Evolutionary conservation across 2,329 filamentous ascomycete species (phyloP), one percentile per base, ranked within the genome.

Genomic region (Aspergillus intermedius): DNA sequence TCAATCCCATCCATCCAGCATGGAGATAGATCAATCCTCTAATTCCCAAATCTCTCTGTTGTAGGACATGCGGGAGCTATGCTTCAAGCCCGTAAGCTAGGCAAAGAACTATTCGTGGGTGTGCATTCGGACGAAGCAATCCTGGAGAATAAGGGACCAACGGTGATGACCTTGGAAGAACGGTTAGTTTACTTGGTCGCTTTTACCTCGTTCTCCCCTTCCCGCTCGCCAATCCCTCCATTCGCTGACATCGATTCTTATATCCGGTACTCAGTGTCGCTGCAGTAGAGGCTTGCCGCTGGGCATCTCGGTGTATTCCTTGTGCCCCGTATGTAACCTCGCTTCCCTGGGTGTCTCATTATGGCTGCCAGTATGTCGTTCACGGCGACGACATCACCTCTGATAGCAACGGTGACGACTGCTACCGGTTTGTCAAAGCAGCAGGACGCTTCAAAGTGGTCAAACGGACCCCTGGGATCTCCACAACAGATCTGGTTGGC

Each of bases 321-420:
- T 75, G 87, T 66, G 91, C 93, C 12, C 93, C 93, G 25, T 98
- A 98, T 72, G 93, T 98, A 48, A 98, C 93, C 19, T 86, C 86
- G 52, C 80, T 97, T 43, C 84, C 87, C 44, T 98, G 91, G 88
- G 95, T 98, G 63, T 86, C 86, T 49, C 90, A 95, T 70, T 96
- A 93, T 67, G 91, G 93, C 54, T 97, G 93, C 77, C 82, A 86
- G 64, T 97, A 91, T 68, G 93, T 97, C 39, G 91, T 95, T 2
- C 91, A 97, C 70, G 91, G 91, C 52, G 93, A 97, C 69, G 91
- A 97, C 70, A 95, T 97, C 64, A 97, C 93, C 2, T 95, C 90
- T 0, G 93, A 98, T 71, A 88, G 87, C 65, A 83, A 84, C 57
- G 93, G 93, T 39, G 86, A 95, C 67, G 93, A 98, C 74, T 97